phyloP scores from a whole-genome alignment of 2,329 filamentous ascomycete genomes.

The Dendryphion nanum region DNA sequence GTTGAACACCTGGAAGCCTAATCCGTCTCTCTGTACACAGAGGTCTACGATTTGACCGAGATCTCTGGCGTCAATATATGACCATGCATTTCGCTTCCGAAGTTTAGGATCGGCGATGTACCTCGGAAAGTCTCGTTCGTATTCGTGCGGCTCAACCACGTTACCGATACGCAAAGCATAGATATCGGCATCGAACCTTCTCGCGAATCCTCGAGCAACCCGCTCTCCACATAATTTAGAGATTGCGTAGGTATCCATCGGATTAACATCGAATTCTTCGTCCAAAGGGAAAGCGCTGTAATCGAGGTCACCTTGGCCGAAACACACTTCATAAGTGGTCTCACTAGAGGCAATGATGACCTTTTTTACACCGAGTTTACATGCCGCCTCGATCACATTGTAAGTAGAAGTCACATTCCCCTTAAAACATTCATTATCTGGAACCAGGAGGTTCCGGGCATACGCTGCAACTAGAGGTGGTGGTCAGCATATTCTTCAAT shows the following conservation, averaged over 20 bases:
- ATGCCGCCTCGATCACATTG: constrained; percentile 63
- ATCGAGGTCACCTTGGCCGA: constrained; percentile 57
- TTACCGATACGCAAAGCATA: constrained; percentile 62
- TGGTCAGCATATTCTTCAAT: too few relatives aligned
- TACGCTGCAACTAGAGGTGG: constrained; percentile 60
- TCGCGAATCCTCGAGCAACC: constrained; percentile 56
- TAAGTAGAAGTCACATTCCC: constrained; percentile 58
- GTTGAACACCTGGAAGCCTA: constrained; percentile 65
- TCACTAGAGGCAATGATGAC: constrained; percentile 61
- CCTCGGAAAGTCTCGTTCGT: constrained; percentile 52
- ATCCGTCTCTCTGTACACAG: constrained; percentile 51
- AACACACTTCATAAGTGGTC: constrained; percentile 62
- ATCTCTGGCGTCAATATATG: constrained; percentile 62
- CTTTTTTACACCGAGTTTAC: constrained; percentile 61
- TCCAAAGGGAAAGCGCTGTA: constrained; percentile 59
- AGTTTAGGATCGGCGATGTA: constrained; percentile 52
- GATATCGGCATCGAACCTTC: constrained; percentile 56
- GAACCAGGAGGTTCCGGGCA: constrained; percentile 60
- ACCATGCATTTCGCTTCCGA: constrained; percentile 60
- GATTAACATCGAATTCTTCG: constrained; percentile 59
- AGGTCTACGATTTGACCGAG: constrained; percentile 61
- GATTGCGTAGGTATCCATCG: constrained; percentile 62
- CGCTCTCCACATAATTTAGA: constrained; percentile 60
- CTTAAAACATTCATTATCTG: constrained; percentile 59
- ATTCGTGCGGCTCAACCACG: constrained; percentile 62